A percentile compares a stretch with the other conserved stretches of the same genome.
phyloP scores from a whole-genome alignment of 2,329 filamentous ascomycete species.

The Pyrenophora teres region DNA sequence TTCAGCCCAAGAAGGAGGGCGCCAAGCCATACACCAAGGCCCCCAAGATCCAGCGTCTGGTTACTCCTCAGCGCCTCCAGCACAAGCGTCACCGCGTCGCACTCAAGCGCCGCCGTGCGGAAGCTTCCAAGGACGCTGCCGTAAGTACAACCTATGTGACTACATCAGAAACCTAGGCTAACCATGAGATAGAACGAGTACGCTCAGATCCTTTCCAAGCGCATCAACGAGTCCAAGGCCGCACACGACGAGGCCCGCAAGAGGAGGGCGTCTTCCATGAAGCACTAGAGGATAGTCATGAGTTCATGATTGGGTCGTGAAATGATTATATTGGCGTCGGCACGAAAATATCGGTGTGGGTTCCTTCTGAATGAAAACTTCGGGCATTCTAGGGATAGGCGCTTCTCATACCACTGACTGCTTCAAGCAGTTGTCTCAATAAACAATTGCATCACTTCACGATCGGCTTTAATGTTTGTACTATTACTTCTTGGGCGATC shows the following conservation, averaged over 20 bases:
- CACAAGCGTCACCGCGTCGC: slow-evolving; percentile 99
- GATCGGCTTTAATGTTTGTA: slow-evolving; percentile 4
- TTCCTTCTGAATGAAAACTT: slow-evolving; percentile 40
- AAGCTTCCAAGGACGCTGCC: slow-evolving; percentile 98
- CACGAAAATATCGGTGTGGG: slow-evolving; percentile 42
- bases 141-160: slow-evolving; percentile 60
- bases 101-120: slow-evolving; percentile 96
- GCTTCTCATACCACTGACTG: slow-evolving; percentile 44
- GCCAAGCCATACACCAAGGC: slow-evolving; percentile 99
- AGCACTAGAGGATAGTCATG: slow-evolving; percentile 43
- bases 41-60: slow-evolving; percentile 99
- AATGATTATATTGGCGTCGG: slow-evolving; percentile 46
- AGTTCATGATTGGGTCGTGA: slow-evolving; percentile 41
- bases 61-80: slow-evolving; percentile 99
- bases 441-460: slow-evolving; percentile 46
- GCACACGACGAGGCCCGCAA: slow-evolving; percentile 93
- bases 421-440: slow-evolving; percentile 44
- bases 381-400: slow-evolving; percentile 41
- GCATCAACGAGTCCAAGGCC: slow-evolving; percentile 93
- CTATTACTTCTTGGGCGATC: not conserved
- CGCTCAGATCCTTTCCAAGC: slow-evolving; percentile 93
- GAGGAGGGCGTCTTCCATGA: slow-evolving; percentile 84
- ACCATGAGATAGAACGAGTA: slow-evolving; percentile 83
- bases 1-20: slow-evolving; percentile 94
- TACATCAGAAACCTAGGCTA: slow-evolving; percentile 6